Conservation (phyloP, 192 early-diverging fungal species). For the Powellomyces hirtus region DNA sequence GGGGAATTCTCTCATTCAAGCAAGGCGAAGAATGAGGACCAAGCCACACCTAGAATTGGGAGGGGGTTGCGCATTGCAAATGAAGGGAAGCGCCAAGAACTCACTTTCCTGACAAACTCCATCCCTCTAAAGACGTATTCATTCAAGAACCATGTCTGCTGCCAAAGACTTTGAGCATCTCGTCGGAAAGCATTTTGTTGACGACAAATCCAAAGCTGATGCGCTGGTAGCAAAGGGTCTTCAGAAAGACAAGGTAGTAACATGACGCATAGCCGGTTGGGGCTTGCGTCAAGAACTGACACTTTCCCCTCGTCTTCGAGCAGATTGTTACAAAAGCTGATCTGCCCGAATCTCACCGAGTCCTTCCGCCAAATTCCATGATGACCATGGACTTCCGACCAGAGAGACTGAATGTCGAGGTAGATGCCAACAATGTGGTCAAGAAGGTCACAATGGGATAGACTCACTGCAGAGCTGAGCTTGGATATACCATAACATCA, state of each 20-base stretch:
- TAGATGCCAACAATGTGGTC: slow-evolving; percentile 36
- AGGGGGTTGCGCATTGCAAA: too few relatives aligned
- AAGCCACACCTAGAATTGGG: too few relatives aligned
- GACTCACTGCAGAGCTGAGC: too few relatives aligned
- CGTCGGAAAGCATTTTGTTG: not conserved
- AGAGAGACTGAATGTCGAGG: slow-evolving; percentile 44
- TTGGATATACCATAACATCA: too few relatives aligned
- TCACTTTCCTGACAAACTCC: too few relatives aligned
- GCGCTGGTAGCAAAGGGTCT: slow-evolving; percentile 6
- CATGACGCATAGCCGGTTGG: not conserved
- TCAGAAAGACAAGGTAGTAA: not conserved
- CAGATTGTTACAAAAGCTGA: slow-evolving; percentile 39
- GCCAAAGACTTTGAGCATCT: not conserved
- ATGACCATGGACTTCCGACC: slow-evolving; percentile 48
- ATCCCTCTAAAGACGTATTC: not conserved
- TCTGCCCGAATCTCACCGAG: slow-evolving; percentile 39
- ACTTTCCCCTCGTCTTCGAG: not conserved
- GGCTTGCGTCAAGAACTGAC: not conserved
- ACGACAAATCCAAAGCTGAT: not conserved
- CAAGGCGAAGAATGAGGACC: too few relatives aligned
- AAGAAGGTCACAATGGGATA: slow-evolving; percentile 41
- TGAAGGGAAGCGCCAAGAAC: too few relatives aligned
- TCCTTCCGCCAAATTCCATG: slow-evolving; percentile 35
- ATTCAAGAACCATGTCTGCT: not conserved
- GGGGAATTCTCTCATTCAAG: too few relatives aligned